These are phyloP conservation scores for Botryotinia globosa DNA, from an alignment of 2,329 filamentous ascomycete genomes.

Conservation along the genomic window DNA sequence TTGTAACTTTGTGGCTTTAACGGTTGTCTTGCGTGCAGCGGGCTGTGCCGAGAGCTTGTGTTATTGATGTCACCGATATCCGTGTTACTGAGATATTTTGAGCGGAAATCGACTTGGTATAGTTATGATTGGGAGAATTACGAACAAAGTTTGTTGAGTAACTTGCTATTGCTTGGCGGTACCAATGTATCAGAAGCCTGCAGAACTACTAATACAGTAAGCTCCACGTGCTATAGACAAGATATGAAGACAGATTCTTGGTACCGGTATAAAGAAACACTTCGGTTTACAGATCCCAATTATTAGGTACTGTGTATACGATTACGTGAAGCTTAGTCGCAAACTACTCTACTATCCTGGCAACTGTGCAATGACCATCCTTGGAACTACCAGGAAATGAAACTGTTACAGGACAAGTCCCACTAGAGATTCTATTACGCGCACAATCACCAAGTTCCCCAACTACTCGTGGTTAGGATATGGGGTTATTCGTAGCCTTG, in stretches of 20 bases:
- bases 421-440: background rate
- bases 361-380: background rate
- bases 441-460: background rate
- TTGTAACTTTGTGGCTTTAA: constrained; percentile 10
- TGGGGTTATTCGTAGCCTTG: background rate
- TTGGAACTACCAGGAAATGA: background rate
- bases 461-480: background rate
- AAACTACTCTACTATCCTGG: background rate
- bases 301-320: background rate
- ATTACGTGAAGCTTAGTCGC: constrained; percentile 3
- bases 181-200: background rate
- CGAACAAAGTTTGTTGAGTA: background rate
- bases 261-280: background rate
- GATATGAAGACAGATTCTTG: background rate
- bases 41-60: constrained; percentile 12
- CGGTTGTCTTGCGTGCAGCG: constrained; percentile 15
- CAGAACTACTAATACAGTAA: background rate
- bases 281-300: background rate
- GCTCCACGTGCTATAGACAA: constrained; percentile 1
- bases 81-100: constrained; percentile 9
- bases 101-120: background rate
- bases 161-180: background rate
- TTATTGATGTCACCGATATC: background rate
- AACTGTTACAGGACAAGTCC: background rate
- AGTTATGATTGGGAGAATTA: constrained; percentile 14